Conservation (phyloP, 345 rosid genomes). For the Durio zibethinus region DNA sequence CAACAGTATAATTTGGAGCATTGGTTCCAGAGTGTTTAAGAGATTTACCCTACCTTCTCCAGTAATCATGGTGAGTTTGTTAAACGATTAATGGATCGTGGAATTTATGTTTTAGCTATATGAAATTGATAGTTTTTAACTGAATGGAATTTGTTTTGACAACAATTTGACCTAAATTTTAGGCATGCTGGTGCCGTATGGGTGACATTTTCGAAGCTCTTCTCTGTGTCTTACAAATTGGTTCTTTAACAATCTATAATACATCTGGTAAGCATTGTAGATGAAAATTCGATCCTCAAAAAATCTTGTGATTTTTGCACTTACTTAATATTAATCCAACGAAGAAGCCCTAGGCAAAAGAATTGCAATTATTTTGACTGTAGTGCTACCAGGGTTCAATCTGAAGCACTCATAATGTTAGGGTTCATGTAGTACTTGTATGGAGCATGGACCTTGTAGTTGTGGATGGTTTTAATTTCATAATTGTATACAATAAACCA, state of each 20-base stretch:
- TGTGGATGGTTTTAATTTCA: neutral
- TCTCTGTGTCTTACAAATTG: constrained; percentile 74
- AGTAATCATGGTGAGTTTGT: constrained; percentile 47
- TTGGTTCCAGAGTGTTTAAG: constrained; percentile 64
- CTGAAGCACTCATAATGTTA: neutral
- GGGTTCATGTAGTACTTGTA: neutral
- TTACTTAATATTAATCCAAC: neutral
- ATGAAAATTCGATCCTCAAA: neutral
- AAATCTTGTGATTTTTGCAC: neutral
- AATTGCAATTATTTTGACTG: neutral
- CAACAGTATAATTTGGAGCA: constrained; percentile 64
- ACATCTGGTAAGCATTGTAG: constrained; percentile 55
- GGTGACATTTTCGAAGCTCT: constrained; percentile 57
- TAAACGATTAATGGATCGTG: neutral
- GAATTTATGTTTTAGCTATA: neutral
- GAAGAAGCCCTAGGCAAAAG: neutral
- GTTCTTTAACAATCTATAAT: constrained; percentile 64
- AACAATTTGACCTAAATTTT: constrained; percentile 13
- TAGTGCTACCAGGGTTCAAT: neutral
- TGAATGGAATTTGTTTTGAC: constrained; percentile 12
- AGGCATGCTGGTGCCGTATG: constrained; percentile 92
- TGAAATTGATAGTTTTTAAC: neutral
- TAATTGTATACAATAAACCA: neutral
- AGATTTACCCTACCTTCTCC: constrained; percentile 66
- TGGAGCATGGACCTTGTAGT: neutral